phyloP scores from a whole-genome alignment of 2,329 filamentous ascomycete species.

The Dactylellina drechsleri region DNA sequence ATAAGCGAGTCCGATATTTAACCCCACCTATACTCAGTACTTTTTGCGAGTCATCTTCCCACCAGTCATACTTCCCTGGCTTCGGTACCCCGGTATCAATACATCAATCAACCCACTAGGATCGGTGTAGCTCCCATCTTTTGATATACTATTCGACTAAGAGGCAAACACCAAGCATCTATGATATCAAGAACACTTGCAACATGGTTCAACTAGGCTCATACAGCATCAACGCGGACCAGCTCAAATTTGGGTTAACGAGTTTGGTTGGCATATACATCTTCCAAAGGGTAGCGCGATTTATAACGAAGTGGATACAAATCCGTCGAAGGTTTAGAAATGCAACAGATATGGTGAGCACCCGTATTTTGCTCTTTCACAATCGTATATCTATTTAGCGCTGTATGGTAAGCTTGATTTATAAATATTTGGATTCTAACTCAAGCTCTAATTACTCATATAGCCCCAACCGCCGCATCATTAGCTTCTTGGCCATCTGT shows the following conservation, averaged over 20 bases:
- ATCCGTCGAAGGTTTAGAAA: slow-evolving; percentile 27
- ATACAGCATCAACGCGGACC: slow-evolving; percentile 8
- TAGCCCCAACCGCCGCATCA: slow-evolving; percentile 61
- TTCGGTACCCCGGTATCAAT: not conserved
- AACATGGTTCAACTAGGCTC: slow-evolving; percentile 30
- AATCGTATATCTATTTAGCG: too few species aligned
- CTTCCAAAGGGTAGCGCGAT: slow-evolving; percentile 18
- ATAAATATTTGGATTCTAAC: slow-evolving; percentile 5
- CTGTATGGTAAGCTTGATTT: too few species aligned
- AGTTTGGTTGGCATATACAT: slow-evolving; percentile 26
- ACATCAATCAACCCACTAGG: not conserved
- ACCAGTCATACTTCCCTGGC: too few species aligned
- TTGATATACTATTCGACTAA: not conserved
- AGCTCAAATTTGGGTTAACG: slow-evolving; percentile 32
- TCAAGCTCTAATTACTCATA: not conserved
- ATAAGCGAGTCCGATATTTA: too few species aligned
- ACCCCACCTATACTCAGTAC: too few species aligned
- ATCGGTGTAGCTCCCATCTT: too few species aligned
- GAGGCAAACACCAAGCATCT: too few species aligned
- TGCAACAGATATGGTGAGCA: slow-evolving; percentile 14
- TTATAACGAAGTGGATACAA: slow-evolving; percentile 12
- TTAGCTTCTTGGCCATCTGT: slow-evolving; percentile 60
- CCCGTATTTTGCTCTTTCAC: not conserved
- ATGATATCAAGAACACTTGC: not conserved
- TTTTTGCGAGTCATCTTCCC: too few species aligned